Percentiles rank a stretch among this genome's conserved stretches.
phyloP scores from a whole-genome alignment of 495 filamentous ascomycete species.

The Lasiosphaeria hispida region DNA sequence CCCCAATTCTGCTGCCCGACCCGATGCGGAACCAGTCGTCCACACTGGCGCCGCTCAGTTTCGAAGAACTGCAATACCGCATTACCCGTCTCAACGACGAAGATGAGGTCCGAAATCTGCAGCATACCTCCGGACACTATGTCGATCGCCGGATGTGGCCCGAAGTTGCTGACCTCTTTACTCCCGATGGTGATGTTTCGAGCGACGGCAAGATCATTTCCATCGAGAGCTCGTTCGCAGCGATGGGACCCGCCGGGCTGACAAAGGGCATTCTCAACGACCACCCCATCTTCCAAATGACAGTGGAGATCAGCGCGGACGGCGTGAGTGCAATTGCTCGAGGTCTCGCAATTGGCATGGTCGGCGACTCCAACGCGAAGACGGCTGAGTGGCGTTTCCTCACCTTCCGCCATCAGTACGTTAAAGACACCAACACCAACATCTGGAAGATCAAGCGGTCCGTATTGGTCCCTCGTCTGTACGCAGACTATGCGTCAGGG shows the following conservation, averaged over 20 bases:
- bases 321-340: slow-evolving; percentile 6
- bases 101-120: slow-evolving; percentile 23
- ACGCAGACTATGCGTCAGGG: slow-evolving; percentile 15
- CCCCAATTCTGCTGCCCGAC: slow-evolving; percentile 6
- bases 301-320: slow-evolving; percentile 13
- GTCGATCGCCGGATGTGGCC: slow-evolving; percentile 24
- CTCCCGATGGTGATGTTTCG: slow-evolving; percentile 9
- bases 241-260: slow-evolving; percentile 19
- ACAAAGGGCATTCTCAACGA: slow-evolving; percentile 21
- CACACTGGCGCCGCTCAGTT: background rate
- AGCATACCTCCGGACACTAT: slow-evolving; percentile 18
- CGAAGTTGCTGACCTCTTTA: slow-evolving; percentile 17
- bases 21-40: background rate
- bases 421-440: slow-evolving; percentile 14
- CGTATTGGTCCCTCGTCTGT: slow-evolving; percentile 5
- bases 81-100: slow-evolving; percentile 22
- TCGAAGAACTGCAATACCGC: slow-evolving; percentile 15
- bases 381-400: slow-evolving; percentile 19
- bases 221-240: slow-evolving; percentile 7
- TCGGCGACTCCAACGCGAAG: slow-evolving; percentile 12
- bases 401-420: slow-evolving; percentile 15
- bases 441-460: slow-evolving; percentile 21
- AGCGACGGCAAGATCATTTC: slow-evolving; percentile 5
- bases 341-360: slow-evolving; percentile 21
- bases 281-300: slow-evolving; percentile 21